Conservation (phyloP, 1,284 basidiomycete species). For the Coniferiporia weirii region DNA sequence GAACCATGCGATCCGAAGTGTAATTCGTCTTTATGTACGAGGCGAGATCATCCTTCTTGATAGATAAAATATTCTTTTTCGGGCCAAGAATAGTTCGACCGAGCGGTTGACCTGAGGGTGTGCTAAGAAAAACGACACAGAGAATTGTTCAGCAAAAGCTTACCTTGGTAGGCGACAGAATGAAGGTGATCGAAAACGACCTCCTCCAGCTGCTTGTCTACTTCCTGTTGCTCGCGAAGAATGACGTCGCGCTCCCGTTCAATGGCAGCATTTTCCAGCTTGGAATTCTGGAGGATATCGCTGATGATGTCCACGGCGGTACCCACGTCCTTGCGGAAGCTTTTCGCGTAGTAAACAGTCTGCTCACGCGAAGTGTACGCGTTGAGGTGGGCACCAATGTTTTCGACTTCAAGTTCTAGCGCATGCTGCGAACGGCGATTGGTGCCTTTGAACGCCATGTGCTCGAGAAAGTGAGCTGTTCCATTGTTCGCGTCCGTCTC, state of each 20-base stretch:
- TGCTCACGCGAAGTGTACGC: slow-evolving; percentile 99
- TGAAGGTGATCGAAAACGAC: slow-evolving; percentile 99
- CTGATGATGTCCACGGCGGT: slow-evolving; percentile 95
- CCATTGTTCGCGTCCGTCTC: slow-evolving; percentile 94
- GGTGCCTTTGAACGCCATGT: slow-evolving; percentile 97
- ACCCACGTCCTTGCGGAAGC: slow-evolving; percentile 94
- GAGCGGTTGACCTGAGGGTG: slow-evolving; percentile 75
- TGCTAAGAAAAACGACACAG: slow-evolving; percentile 17
- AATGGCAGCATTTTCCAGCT: slow-evolving; percentile 84
- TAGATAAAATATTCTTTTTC: slow-evolving; percentile 94
- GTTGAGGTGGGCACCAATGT: slow-evolving; percentile 96
- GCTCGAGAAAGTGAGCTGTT: slow-evolving; percentile 98
- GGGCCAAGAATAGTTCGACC: slow-evolving; percentile 98
- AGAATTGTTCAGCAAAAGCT: neutral
- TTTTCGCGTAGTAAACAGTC: slow-evolving; percentile 99
- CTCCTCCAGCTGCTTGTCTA: slow-evolving; percentile 97
- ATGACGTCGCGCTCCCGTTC: slow-evolving; percentile 98
- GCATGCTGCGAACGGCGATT: slow-evolving; percentile 84
- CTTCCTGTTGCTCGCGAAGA: slow-evolving; percentile 96
- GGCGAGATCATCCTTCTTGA: slow-evolving; percentile 86
- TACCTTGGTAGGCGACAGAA: slow-evolving; percentile 92
- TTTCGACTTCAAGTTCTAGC: slow-evolving; percentile 97
- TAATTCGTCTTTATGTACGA: slow-evolving; percentile 98
- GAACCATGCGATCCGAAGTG: slow-evolving; percentile 97
- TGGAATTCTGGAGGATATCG: slow-evolving; percentile 98